phyloP scores from a whole-genome alignment of 225 moss, liverwort and hornwort genomes.

The Rhytidiadelphus loreus region DNA sequence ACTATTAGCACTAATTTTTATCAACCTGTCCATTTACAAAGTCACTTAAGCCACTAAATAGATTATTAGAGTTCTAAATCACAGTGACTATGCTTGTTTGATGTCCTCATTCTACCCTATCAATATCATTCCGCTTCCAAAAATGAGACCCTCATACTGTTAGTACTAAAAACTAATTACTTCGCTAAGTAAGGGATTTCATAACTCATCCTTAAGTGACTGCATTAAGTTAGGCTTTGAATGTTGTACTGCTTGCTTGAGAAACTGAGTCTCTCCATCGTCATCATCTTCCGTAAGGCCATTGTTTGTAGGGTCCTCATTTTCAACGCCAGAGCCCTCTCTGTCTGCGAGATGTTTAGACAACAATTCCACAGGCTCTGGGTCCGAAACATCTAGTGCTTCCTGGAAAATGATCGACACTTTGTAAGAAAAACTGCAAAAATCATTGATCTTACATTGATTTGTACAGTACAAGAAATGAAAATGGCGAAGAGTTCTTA shows the following conservation, averaged over 20 bases:
- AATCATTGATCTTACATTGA: not conserved
- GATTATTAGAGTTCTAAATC: not conserved
- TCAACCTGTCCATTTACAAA: not conserved
- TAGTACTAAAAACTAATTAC: not conserved
- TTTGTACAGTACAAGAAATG: too few species aligned
- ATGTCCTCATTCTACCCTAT: not conserved
- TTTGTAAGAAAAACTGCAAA: not conserved
- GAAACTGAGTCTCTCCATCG: not conserved
- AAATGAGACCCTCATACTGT: not conserved
- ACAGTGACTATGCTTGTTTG: not conserved
- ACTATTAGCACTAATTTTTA: not conserved
- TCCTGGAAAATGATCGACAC: not conserved
- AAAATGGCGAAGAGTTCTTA: not conserved
- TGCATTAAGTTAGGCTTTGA: not conserved
- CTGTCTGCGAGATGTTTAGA: not conserved
- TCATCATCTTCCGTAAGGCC: not conserved
- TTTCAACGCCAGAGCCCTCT: not conserved
- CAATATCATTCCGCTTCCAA: not conserved
- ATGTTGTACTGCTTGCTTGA: not conserved
- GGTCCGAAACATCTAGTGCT: not conserved
- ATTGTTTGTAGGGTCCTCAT: not conserved
- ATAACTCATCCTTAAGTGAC: conserved; percentile 8
- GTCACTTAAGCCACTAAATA: not conserved
- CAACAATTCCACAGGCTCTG: not conserved
- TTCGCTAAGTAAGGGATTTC: not conserved